Percentiles rank a stretch among this genome's conserved stretches.
Conservation (phyloP, 2,329 filamentous ascomycete species). For the Aureobasidium namibiae region DNA sequence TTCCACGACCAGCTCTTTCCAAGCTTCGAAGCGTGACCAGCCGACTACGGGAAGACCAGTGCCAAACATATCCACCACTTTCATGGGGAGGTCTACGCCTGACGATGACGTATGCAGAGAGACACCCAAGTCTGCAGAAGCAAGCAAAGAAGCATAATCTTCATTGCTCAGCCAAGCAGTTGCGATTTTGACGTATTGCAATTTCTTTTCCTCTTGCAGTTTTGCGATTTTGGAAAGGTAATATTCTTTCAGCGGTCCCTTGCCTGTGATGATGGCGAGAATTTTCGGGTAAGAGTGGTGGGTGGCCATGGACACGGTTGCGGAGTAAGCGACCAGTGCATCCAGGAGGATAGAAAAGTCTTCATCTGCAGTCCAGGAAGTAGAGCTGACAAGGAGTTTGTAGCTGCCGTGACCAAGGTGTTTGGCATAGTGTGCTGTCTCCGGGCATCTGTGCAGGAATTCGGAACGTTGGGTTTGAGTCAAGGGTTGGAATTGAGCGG, state of each 20-base stretch:
- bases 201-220: constrained; percentile 53
- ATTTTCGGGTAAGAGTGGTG: constrained; percentile 48
- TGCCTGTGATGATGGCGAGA: constrained; percentile 89
- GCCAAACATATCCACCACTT: constrained; percentile 98
- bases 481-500: constrained; percentile 70
- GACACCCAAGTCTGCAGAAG: constrained; percentile 79
- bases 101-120: constrained; percentile 90
- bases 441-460: constrained; percentile 58
- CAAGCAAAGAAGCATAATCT: constrained; percentile 79
- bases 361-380: constrained; percentile 95
- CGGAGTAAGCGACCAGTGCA: constrained; percentile 68
- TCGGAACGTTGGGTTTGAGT: constrained; percentile 39
- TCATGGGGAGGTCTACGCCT: constrained; percentile 96
- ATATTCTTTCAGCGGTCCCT: constrained; percentile 72
- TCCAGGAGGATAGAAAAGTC: constrained; percentile 85
- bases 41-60: constrained; percentile 84
- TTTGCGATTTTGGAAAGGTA: constrained; percentile 61
- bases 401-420: constrained; percentile 36
- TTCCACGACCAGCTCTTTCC: constrained; percentile 82
- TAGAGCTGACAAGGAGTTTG: constrained; percentile 78
- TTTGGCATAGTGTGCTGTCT: constrained; percentile 52
- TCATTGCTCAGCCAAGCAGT: constrained; percentile 79
- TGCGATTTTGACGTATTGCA: constrained; percentile 62
- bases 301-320: constrained; percentile 32
- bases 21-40: constrained; percentile 79